These are phyloP conservation scores for Fusarium redolens DNA, from an alignment of 2,329 filamentous ascomycete species.

Conservation along the genomic window DNA sequence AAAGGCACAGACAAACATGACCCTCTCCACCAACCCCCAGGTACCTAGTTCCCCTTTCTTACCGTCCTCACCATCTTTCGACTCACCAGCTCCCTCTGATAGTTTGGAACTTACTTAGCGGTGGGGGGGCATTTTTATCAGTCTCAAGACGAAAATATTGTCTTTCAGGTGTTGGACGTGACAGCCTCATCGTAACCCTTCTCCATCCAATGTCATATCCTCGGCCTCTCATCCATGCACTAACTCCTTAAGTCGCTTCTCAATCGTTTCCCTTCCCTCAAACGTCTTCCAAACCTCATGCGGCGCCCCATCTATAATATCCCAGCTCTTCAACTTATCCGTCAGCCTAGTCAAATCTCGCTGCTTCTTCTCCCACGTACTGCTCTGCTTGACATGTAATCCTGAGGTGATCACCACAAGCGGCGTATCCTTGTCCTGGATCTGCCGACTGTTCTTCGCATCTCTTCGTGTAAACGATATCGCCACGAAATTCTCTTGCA, in stretches of 20 bases:
- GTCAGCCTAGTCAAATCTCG: slow-evolving; percentile 85
- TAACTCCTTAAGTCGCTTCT: slow-evolving; percentile 79
- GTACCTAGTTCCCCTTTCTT: too few species aligned
- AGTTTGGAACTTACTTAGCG: too few species aligned
- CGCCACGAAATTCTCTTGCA: slow-evolving; percentile 93
- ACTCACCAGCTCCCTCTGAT: too few species aligned
- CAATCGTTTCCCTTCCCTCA: slow-evolving; percentile 79
- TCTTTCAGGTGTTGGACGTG: too few species aligned
- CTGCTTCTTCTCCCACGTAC: slow-evolving; percentile 85
- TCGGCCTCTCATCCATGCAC: slow-evolving; percentile 54
- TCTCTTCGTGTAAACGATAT: slow-evolving; percentile 86
- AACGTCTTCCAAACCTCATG: slow-evolving; percentile 86
- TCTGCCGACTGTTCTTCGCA: slow-evolving; percentile 80
- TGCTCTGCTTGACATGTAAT: slow-evolving; percentile 71
- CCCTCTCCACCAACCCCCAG: too few species aligned
- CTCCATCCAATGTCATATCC: too few species aligned
- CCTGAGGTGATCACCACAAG: slow-evolving; percentile 87
- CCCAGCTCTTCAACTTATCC: slow-evolving; percentile 82
- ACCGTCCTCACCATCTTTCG: too few species aligned
- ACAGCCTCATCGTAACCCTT: too few species aligned
- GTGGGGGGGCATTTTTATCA: too few species aligned
- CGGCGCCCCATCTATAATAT: slow-evolving; percentile 84
- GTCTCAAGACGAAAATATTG: too few species aligned
- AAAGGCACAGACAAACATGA: too few species aligned
- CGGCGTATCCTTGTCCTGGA: slow-evolving; percentile 80